These are phyloP conservation scores for Vinca minor DNA, from an alignment of 257 asterid genomes.

Conservation along the genomic window DNA sequence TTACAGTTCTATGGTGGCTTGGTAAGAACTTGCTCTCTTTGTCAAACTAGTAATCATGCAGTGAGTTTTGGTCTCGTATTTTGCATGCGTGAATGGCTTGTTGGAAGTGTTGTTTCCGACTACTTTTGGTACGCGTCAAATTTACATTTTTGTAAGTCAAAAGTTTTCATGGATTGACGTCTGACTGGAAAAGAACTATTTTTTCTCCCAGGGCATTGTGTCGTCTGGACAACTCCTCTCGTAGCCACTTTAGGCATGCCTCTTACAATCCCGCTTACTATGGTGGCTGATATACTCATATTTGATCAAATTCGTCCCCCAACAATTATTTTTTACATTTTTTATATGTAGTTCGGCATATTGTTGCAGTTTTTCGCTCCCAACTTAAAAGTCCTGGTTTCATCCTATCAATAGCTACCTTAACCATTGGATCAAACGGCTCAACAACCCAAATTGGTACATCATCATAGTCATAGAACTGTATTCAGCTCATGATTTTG, in stretches of 20 bases:
- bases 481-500: no score
- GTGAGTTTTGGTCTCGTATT: no score
- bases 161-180: not conserved
- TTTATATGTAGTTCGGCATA: no score
- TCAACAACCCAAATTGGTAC: no score
- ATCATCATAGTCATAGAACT: no score
- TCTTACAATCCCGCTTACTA: constrained; percentile 95
- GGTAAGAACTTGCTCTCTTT: constrained; percentile 70
- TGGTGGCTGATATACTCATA: constrained; percentile 93
- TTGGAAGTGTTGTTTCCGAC: constrained; percentile 95
- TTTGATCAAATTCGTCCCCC: no score
- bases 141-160: not conserved
- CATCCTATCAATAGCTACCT: no score
- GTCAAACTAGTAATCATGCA: constrained; percentile 68
- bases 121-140: constrained; percentile 66
- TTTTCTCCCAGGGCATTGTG: constrained; percentile 80
- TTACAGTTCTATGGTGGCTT: constrained; percentile 96
- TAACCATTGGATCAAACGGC: no score
- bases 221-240: constrained; percentile 96
- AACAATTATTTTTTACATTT: no score
- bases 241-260: constrained; percentile 99
- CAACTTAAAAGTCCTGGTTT: no score
- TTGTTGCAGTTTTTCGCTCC: no score
- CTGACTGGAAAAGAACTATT: not conserved
- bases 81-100: constrained; percentile 83